A percentile compares a stretch with the other conserved stretches of the same genome.
Conservation (phyloP, 331 rosid genomes). For the Acacia pycnantha region DNA sequence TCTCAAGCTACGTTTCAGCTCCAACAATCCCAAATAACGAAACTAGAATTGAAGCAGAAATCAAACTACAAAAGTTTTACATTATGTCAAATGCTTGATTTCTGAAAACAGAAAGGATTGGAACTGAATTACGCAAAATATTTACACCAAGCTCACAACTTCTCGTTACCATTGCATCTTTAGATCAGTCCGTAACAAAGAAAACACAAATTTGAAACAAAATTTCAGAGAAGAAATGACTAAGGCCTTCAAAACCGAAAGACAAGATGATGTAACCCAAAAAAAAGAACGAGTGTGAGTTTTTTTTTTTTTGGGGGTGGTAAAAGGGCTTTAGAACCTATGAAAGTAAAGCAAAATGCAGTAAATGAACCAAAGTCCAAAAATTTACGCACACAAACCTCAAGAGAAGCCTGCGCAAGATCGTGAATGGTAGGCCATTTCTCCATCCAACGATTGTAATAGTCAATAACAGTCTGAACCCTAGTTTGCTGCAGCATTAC, state of each 20-base stretch:
- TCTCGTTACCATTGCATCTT: background rate
- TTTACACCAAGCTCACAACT: slow-evolving; percentile 1
- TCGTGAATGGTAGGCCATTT: slow-evolving; percentile 82
- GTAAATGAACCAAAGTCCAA: background rate
- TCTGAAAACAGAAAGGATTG: background rate
- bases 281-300: background rate
- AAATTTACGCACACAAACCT: slow-evolving; percentile 44
- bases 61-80: background rate
- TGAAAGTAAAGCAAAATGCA: background rate
- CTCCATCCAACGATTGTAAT: slow-evolving; percentile 76
- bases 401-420: slow-evolving; percentile 79
- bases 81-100: background rate
- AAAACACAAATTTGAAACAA: background rate
- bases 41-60: background rate
- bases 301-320: background rate
- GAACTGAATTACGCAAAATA: background rate
- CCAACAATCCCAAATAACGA: background rate
- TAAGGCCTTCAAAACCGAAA: background rate
- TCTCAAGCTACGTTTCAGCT: too few relatives aligned
- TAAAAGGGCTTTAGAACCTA: background rate
- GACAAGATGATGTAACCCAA: background rate
- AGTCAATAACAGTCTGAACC: slow-evolving; percentile 78
- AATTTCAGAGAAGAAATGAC: background rate
- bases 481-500: slow-evolving; percentile 90
- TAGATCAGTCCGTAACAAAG: background rate